Conservation (phyloP, 179 eudicot genomes). For the Silene vulgaris region DNA sequence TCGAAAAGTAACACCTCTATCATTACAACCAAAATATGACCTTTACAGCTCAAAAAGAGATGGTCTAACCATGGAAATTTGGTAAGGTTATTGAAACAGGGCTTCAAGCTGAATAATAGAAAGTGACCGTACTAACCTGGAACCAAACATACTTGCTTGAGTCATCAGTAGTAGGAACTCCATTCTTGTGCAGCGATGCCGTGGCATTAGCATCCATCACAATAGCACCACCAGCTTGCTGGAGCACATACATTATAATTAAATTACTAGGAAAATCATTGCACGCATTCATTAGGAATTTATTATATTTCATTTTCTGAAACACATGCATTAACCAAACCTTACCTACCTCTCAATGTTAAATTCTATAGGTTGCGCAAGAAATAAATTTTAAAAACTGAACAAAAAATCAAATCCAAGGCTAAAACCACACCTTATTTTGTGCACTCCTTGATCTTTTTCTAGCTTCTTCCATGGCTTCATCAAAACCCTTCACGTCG, state of each 20-base stretch:
- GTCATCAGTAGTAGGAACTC: slow-evolving; percentile 68
- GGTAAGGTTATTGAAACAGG: background rate
- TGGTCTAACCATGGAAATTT: background rate
- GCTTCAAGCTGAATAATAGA: background rate
- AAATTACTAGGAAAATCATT: background rate
- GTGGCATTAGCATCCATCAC: slow-evolving; percentile 94
- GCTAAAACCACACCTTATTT: slow-evolving; percentile 48
- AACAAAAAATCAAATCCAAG: background rate
- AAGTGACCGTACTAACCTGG: slow-evolving; percentile 41
- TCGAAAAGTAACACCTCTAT: background rate
- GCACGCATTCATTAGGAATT: background rate
- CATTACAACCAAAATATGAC: background rate
- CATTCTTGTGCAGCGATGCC: slow-evolving; percentile 58
- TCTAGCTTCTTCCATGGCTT: slow-evolving; percentile 83
- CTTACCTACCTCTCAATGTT: background rate
- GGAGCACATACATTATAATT: slow-evolving; percentile 21
- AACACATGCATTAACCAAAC: background rate
- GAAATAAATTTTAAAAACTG: background rate
- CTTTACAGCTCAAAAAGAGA: background rate
- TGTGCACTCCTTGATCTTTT: slow-evolving; percentile 87
- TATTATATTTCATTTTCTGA: background rate
- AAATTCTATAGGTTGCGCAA: background rate
- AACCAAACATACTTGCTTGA: slow-evolving; percentile 72
- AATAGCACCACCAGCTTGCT: slow-evolving; percentile 79
- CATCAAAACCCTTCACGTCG: slow-evolving; percentile 66